These are phyloP conservation scores for Penicillium hordei DNA, from an alignment of 2,329 filamentous ascomycete species.

Conservation along the genomic window DNA sequence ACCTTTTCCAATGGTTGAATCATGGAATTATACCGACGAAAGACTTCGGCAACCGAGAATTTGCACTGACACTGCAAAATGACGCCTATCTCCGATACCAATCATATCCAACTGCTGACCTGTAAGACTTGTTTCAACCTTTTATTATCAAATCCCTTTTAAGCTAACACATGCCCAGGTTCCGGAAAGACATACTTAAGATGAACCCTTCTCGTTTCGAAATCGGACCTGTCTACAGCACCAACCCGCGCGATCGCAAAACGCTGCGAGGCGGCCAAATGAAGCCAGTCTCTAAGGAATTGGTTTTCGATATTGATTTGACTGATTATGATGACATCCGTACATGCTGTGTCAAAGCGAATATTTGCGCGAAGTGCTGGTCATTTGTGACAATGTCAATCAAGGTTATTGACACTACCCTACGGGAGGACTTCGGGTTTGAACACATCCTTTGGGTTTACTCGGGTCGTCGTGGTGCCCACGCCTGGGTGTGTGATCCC, in stretches of 20 bases:
- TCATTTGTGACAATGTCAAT: constrained; percentile 97
- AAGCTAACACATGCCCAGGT: constrained; percentile 48
- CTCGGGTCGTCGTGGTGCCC: constrained; percentile 90
- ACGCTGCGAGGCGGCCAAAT: constrained; percentile 75
- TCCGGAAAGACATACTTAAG: constrained; percentile 87
- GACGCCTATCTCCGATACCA: constrained; percentile 93
- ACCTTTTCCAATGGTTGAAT: constrained; percentile 97
- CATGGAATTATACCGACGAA: constrained; percentile 81
- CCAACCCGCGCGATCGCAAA: constrained; percentile 92
- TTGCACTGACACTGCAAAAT: constrained; percentile 90
- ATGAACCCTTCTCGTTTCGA: constrained; percentile 93
- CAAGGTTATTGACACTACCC: constrained; percentile 81
- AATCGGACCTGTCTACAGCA: constrained; percentile 94
- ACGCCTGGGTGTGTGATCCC: constrained; percentile 97
- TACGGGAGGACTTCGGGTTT: constrained; percentile 95
- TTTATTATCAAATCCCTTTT: not conserved
- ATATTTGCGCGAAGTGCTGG: constrained; percentile 94
- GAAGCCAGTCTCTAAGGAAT: constrained; percentile 83
- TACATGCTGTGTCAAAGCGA: constrained; percentile 90
- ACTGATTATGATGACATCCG: constrained; percentile 97
- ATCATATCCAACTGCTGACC: constrained; percentile 67
- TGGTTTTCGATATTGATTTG: constrained; percentile 99
- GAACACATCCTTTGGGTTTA: constrained; percentile 98
- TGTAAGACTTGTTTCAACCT: constrained; percentile 42
- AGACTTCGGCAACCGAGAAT: constrained; percentile 91